phyloP scores from a whole-genome alignment of 805 yeast genomes.

The Peterozyma xylosa region DNA sequence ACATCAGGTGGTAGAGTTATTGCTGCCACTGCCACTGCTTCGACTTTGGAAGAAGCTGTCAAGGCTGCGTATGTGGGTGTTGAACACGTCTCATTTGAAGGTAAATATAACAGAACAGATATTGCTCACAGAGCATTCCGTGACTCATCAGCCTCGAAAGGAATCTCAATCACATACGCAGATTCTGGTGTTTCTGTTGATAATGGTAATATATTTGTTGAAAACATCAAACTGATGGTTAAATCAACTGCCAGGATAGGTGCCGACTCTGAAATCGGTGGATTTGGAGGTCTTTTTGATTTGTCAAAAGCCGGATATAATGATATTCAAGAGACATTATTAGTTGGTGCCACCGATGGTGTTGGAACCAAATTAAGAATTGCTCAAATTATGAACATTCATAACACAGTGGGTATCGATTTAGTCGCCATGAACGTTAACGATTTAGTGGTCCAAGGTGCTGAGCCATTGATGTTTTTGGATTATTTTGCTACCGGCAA shows the following conservation, averaged over 20 bases:
- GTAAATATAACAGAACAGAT: slow-evolving; percentile 82
- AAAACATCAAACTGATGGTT: slow-evolving; percentile 83
- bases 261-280: slow-evolving; percentile 97
- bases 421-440: slow-evolving; percentile 98
- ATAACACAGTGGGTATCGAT: slow-evolving; percentile 97
- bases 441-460: slow-evolving; percentile 97
- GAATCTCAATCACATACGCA: slow-evolving; percentile 69
- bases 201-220: slow-evolving; percentile 85
- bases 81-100: slow-evolving; percentile 60
- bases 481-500: slow-evolving; percentile 97
- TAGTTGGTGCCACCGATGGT: slow-evolving; percentile 98
- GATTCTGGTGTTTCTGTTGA: slow-evolving; percentile 98
- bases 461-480: slow-evolving; percentile 91
- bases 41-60: slow-evolving; percentile 72
- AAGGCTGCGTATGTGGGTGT: slow-evolving; percentile 83
- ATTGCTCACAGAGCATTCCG: slow-evolving; percentile 96
- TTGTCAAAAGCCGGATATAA: slow-evolving; percentile 78
- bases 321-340: slow-evolving; percentile 63
- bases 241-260: slow-evolving; percentile 92
- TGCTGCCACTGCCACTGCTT: slow-evolving; percentile 84
- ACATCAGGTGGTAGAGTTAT: slow-evolving; percentile 97
- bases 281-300: slow-evolving; percentile 96
- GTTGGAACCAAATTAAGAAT: slow-evolving; percentile 95
- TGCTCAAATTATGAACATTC: slow-evolving; percentile 84
- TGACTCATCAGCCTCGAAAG: slow-evolving; percentile 25